Percentiles rank a stretch among this genome's conserved stretches.
Conservation (phyloP, 106 monocot species). For the Phalaenopsis equestris region DNA sequence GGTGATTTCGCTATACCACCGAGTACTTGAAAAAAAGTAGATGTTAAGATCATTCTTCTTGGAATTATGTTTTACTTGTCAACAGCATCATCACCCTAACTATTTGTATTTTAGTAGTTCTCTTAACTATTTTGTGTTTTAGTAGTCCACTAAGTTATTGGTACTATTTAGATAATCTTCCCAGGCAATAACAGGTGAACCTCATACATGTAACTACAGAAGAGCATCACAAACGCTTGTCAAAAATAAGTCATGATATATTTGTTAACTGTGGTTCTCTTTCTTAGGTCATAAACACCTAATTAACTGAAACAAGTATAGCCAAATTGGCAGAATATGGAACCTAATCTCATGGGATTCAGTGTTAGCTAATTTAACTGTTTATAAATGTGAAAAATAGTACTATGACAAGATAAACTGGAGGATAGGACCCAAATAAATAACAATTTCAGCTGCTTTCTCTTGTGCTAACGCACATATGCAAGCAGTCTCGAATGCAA, state of each 20-base stretch:
- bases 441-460: no score
- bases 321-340: background rate
- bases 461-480: no score
- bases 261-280: background rate
- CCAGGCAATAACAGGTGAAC: background rate
- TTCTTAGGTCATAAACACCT: background rate
- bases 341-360: background rate
- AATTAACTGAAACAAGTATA: background rate
- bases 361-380: background rate
- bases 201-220: no score
- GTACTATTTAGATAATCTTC: background rate
- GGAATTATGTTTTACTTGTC: background rate
- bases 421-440: no score
- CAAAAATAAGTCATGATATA: background rate
- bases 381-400: no score
- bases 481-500: background rate
- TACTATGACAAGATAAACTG: no score
- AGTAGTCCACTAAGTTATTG: background rate
- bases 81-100: background rate
- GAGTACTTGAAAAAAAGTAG: background rate
- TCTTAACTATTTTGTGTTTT: background rate
- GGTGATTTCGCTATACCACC: background rate
- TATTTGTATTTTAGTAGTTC: background rate
- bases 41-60: background rate
- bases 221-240: background rate